Evolutionary conservation across 495 filamentous ascomycete genomes (phyloP), one percentile per base, ranked within the genome.

Genomic region (Aspergillus indologenus): DNA sequence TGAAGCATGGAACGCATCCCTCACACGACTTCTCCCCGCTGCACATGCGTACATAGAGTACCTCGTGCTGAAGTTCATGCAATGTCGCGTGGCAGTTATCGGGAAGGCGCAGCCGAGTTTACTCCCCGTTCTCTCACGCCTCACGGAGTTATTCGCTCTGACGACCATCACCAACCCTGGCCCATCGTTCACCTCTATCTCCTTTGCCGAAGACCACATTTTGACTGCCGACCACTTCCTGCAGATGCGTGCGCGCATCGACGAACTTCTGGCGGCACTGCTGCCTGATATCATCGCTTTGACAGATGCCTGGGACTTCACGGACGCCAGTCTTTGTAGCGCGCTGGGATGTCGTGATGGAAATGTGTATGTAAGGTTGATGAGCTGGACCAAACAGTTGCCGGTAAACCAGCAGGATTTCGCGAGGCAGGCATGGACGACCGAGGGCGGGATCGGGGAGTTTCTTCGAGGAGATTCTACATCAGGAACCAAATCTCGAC

Each of bases 261-360:
- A 69, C 19, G 52, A 56, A 0, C 21, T 56, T 69, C 45, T 71
- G 1, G 60, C 61, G 11, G 15, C 58, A 14, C 54, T 72, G 3
- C 22, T 58, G 4, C 63, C 61, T 11, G 60, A 72, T 19, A 58
- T 59, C 7, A 29, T 68, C 24, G 69, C 61, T 3, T 44, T 72
- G 57, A 68, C 65, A 3, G 69, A 72, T 61, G 67, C 69, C 11
- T 72, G 69, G 69, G 64, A 62, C 43, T 70, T 70, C 45, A 65
- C 63, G 3, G 67, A 72, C 54, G 61, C 61, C 0, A 62, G 54
- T 45, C 59, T 72, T 17, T 61, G 59, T 17, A 68, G 65, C 56
- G 66, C 66, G 23, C 46, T 71, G 18, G 68, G 68, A 0, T 67
- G 63, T 54, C 24, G 29, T 34, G 65, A 71, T 54, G 69, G 69